Conservation (phyloP, 306 rosid species). For the Cucurbita argyrosperma region DNA sequence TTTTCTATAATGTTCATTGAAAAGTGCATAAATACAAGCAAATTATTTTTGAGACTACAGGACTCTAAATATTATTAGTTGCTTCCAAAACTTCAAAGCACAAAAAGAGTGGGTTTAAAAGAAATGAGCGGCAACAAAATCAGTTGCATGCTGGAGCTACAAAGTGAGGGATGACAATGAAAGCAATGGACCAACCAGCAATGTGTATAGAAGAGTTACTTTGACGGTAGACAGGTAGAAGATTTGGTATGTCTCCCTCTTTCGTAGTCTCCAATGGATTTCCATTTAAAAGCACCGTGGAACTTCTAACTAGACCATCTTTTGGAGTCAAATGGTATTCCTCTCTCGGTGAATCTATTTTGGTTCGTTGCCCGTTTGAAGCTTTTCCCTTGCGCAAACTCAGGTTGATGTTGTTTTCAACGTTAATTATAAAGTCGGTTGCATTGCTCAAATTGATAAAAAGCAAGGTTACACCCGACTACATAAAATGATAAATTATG, state of each 20-base stretch:
- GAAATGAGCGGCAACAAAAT: too few species aligned
- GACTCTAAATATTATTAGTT: not conserved
- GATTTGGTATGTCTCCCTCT: too few species aligned
- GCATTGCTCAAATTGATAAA: too few species aligned
- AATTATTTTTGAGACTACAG: not conserved
- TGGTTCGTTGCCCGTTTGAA: not conserved
- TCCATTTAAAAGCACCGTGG: too few species aligned
- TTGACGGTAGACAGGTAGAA: too few species aligned
- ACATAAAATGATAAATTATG: not conserved
- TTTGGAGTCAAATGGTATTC: slow-evolving; percentile 60
- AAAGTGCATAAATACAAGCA: too few species aligned
- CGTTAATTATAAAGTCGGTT: slow-evolving; percentile 18
- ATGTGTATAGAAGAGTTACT: too few species aligned
- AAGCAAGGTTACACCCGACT: slow-evolving; percentile 44
- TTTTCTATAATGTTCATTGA: too few species aligned
- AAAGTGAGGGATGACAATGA: not conserved
- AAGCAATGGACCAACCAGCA: not conserved
- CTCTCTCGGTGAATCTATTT: slow-evolving; percentile 17
- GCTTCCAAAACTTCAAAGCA: too few species aligned
- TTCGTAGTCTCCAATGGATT: too few species aligned
- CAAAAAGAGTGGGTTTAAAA: too few species aligned
- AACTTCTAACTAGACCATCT: slow-evolving; percentile 32
- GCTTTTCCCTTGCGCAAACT: not conserved
- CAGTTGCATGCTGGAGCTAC: not conserved
- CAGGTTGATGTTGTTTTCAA: slow-evolving; percentile 11